A percentile compares a stretch with the other conserved stretches of the same genome.
phyloP scores from a whole-genome alignment of 192 early-diverging fungal genomes.

The Ambispora gerdemannii region DNA sequence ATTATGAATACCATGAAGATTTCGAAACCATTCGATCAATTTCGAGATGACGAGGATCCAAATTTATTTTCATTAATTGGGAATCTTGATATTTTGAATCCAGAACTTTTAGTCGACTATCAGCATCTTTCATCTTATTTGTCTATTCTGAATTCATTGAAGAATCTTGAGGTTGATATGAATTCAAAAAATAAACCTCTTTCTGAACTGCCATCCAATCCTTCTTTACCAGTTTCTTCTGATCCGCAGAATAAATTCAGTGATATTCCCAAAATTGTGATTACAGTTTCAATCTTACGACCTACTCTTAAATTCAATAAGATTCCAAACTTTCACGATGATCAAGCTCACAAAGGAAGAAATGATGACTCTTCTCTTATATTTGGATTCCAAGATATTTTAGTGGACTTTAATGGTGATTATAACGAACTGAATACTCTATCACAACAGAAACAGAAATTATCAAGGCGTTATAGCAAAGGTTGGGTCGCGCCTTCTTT shows the following conservation, averaged over 20 bases:
- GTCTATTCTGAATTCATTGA: not conserved
- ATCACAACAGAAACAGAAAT: slow-evolving; percentile 2
- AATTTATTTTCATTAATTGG: slow-evolving; percentile 24
- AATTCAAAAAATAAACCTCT: not conserved
- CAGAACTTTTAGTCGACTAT: not conserved
- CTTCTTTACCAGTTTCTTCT: not conserved
- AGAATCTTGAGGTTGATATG: not conserved
- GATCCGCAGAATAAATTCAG: not conserved
- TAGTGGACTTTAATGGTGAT: slow-evolving; percentile 20
- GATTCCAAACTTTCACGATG: too few relatives aligned
- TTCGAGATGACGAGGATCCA: slow-evolving; percentile 15
- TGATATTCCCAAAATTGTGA: slow-evolving; percentile 16
- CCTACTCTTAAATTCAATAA: slow-evolving; percentile 14
- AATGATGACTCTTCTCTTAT: not conserved
- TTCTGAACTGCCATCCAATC: not conserved
- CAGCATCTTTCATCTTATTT: not conserved
- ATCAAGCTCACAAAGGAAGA: too few relatives aligned
- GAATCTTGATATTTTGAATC: slow-evolving; percentile 4
- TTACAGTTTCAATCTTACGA: not conserved
- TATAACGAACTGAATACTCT: slow-evolving; percentile 25
- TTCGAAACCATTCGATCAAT: not conserved
- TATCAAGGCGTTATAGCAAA: slow-evolving; percentile 18
- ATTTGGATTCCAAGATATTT: slow-evolving; percentile 27
- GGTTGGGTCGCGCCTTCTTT: slow-evolving; percentile 17
- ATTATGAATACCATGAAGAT: not conserved